Conservation (phyloP, 176 grass and related monocot species). For the Urochloa ruziziensis region DNA sequence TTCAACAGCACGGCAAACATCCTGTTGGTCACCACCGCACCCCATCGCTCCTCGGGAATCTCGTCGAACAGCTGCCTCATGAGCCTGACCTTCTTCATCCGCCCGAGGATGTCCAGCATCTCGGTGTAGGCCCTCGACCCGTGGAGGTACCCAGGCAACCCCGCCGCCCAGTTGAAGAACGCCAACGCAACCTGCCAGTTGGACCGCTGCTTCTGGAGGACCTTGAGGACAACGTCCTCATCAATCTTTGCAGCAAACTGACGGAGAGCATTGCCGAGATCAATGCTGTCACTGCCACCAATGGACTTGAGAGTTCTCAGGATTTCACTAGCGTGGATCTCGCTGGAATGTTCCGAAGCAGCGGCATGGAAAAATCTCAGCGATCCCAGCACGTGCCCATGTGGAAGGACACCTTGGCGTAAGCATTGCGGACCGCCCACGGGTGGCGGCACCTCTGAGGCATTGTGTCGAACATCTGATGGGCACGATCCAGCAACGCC, state of each 20-base stretch:
- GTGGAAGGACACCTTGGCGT: not conserved
- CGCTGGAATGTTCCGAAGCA: not conserved
- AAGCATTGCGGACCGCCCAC: not conserved
- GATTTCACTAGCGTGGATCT: not conserved
- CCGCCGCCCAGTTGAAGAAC: conserved; percentile 58
- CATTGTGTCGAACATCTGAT: conserved; percentile 28
- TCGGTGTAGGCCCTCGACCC: conserved; percentile 43
- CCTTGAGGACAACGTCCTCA: conserved; percentile 49
- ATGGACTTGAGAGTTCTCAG: conserved; percentile 44
- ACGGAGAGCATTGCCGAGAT: conserved; percentile 26
- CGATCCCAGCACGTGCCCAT: not conserved
- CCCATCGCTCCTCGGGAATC: conserved; percentile 25
- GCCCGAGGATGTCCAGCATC: conserved; percentile 74
- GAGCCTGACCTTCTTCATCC: conserved; percentile 68
- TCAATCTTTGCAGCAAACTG: conserved; percentile 29
- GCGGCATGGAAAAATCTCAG: not conserved
- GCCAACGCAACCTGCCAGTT: conserved; percentile 53
- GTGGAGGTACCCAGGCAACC: conserved; percentile 31
- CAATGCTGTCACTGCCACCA: not conserved
- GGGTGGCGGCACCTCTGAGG: not conserved
- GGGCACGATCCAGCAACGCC: not conserved
- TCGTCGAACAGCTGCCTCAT: conserved; percentile 62
- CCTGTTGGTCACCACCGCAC: conserved; percentile 38
- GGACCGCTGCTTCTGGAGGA: conserved; percentile 55
- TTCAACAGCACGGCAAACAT: conserved; percentile 68